phyloP scores from a whole-genome alignment of 495 filamentous ascomycete species.

The Aspergillus incahuasiensis region DNA sequence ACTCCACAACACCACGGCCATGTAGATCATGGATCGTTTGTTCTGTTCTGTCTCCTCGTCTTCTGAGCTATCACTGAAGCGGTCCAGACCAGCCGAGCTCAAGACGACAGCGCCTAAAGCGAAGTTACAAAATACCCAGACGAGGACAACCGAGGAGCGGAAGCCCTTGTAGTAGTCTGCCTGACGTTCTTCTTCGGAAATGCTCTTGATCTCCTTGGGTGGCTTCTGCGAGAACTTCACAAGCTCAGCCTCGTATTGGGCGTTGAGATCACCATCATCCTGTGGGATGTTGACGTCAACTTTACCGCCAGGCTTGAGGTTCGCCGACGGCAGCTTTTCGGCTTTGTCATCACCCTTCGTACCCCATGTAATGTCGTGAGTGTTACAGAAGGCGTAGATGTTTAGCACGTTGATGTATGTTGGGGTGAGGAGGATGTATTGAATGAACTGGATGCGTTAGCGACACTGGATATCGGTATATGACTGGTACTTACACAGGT shows the following conservation, averaged over 20 bases:
- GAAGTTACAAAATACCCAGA: conserved; percentile 97
- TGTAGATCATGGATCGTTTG: conserved; percentile 68
- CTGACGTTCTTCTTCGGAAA: conserved; percentile 70
- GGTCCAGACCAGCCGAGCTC: conserved; percentile 74
- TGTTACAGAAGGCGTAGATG: conserved; percentile 98
- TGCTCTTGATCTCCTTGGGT: conserved; percentile 57
- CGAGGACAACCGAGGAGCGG: conserved; percentile 81
- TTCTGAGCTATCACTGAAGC: conserved; percentile 40
- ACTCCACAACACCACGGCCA: conserved; percentile 86
- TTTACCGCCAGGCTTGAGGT: conserved; percentile 83
- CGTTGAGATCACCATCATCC: conserved; percentile 82
- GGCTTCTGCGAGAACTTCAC: conserved; percentile 67
- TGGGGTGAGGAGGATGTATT: conserved; percentile 93
- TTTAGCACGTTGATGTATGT: conserved; percentile 97
- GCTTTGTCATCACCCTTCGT: conserved; percentile 92
- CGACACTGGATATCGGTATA: background rate
- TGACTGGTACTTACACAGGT: conserved; percentile 54
- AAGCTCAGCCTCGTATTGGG: conserved; percentile 87
- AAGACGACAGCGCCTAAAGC: conserved; percentile 84
- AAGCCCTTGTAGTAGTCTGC: conserved; percentile 99
- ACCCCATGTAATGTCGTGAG: conserved; percentile 96
- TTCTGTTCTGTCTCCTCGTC: conserved; percentile 37
- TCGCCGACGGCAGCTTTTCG: conserved; percentile 74
- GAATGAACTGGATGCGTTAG: conserved; percentile 58
- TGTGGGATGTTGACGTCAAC: conserved; percentile 89